Conservation (phyloP, 108 stramenopile genomes). For the Cylindrotheca fusiformis region DNA sequence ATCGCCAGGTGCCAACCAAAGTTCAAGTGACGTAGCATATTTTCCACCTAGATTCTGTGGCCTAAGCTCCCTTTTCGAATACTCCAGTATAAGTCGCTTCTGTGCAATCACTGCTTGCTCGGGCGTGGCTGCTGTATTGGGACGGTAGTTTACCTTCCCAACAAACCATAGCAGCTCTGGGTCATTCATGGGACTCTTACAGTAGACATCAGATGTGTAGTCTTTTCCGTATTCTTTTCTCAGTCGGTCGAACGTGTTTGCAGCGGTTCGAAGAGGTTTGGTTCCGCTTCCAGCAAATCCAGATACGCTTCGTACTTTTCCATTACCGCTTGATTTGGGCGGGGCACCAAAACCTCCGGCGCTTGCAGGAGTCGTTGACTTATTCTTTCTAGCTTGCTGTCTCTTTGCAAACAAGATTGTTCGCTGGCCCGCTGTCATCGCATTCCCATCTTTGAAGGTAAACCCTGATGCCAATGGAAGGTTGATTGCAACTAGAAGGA, state of each 20-base stretch:
- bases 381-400: background rate
- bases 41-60: slow-evolving; percentile 78
- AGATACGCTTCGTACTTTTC: slow-evolving; percentile 46
- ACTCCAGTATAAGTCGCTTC: slow-evolving; percentile 83
- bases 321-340: background rate
- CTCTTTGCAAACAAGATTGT: background rate
- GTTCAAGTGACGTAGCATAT: slow-evolving; percentile 50
- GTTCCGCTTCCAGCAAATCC: slow-evolving; percentile 66
- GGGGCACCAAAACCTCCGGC: background rate
- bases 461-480: too few relatives aligned
- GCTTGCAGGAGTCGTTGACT: background rate
- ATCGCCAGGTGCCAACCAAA: slow-evolving; percentile 83
- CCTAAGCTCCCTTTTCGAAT: slow-evolving; percentile 67
- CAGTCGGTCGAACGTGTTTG: slow-evolving; percentile 74
- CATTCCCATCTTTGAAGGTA: too few relatives aligned
- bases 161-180: slow-evolving; percentile 70
- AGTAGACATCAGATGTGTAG: slow-evolving; percentile 60
- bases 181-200: slow-evolving; percentile 64
- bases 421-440: too few relatives aligned
- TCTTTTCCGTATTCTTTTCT: slow-evolving; percentile 52
- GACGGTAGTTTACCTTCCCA: slow-evolving; percentile 57
- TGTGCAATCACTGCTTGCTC: slow-evolving; percentile 59
- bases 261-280: slow-evolving; percentile 59
- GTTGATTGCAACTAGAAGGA: too few relatives aligned
- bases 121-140: slow-evolving; percentile 14